Evolutionary conservation across 1,284 basidiomycete species (phyloP).

Genomic region (Neolentinus lepideus): DNA sequence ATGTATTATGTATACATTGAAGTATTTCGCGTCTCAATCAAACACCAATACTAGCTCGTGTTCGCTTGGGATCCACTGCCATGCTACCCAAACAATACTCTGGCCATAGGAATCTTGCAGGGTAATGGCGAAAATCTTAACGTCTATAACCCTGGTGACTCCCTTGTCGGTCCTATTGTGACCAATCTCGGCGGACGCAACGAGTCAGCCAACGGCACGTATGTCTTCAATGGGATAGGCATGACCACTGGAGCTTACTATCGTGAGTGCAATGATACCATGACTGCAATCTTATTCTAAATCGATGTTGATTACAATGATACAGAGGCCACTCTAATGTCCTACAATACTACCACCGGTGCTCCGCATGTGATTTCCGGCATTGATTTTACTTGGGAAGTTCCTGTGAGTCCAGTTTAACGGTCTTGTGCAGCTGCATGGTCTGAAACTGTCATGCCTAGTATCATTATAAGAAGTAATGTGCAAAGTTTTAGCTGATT

Average conservation of each 20-base stretch:
- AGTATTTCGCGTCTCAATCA: background rate
- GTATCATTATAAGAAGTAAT: too few species aligned
- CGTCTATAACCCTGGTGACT: background rate
- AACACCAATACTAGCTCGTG: too few species aligned
- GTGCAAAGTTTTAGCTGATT: too few species aligned
- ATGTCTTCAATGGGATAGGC: background rate
- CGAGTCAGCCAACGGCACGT: background rate
- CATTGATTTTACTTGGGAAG: background rate
- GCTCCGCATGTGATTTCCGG: background rate
- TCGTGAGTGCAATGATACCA: background rate
- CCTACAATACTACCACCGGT: background rate
- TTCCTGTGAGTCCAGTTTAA: background rate
- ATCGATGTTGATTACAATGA: background rate
- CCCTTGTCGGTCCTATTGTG: background rate
- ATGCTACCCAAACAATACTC: background rate
- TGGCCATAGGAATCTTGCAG: background rate
- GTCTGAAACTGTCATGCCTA: too few species aligned
- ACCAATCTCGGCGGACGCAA: background rate
- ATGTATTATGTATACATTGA: background rate
- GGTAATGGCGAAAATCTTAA: background rate
- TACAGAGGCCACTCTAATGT: background rate
- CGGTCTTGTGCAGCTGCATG: too few species aligned
- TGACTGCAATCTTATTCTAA: background rate
- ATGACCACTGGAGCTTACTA: background rate
- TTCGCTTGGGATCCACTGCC: background rate